Evolutionary conservation across 345 rosid species (phyloP).

Genomic region (Nephelium lappaceum): DNA sequence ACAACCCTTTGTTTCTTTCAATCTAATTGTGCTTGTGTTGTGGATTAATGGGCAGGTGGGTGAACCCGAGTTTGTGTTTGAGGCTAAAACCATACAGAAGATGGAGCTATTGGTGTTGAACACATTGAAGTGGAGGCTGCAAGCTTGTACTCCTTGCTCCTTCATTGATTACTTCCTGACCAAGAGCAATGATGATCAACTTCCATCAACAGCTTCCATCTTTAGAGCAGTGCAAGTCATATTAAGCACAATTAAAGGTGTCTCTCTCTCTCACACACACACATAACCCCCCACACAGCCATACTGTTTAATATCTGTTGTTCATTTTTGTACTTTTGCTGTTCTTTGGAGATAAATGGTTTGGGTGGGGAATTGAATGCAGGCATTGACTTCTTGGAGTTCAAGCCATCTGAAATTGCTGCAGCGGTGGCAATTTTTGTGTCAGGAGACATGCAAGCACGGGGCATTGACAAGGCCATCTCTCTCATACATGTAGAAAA

Average conservation of each 20-base stretch:
- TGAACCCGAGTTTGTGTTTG: constrained; percentile 52
- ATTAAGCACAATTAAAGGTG: constrained; percentile 58
- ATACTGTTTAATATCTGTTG: not conserved
- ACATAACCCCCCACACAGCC: not conserved
- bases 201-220: constrained; percentile 36
- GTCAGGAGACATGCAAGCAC: constrained; percentile 43
- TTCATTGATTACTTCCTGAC: constrained; percentile 52
- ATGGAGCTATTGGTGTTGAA: constrained; percentile 71
- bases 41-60: constrained; percentile 45
- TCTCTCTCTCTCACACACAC: constrained; percentile 4
- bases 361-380: constrained; percentile 51
- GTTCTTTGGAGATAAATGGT: constrained; percentile 25
- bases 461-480: constrained; percentile 43
- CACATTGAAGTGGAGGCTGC: constrained; percentile 72
- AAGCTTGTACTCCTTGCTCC: constrained; percentile 53
- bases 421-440: constrained; percentile 75
- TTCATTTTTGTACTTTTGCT: constrained; percentile 11
- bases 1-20: not conserved
- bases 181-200: constrained; percentile 43
- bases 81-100: constrained; percentile 54
- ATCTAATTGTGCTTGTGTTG: constrained; percentile 3
- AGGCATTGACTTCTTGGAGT: constrained; percentile 81
- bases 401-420: constrained; percentile 73
- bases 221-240: constrained; percentile 51
- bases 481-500: constrained; percentile 48